Evolutionary conservation across 1,284 basidiomycete species (phyloP), one percentile per base, ranked within the genome.

Genomic region (Moniliophthora roreri): DNA sequence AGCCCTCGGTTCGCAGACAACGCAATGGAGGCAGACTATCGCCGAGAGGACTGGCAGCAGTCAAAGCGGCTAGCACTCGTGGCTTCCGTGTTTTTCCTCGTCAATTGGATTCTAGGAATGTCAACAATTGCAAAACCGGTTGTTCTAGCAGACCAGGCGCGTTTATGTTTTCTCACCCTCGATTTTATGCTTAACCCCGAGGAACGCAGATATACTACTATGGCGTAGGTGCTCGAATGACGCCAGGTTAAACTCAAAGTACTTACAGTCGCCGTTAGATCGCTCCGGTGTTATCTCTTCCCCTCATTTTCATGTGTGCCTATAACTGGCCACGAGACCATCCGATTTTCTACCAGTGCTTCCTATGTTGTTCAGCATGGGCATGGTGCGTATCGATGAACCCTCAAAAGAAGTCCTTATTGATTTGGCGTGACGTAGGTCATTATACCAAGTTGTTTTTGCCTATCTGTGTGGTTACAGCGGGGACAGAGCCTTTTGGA

Each of bases 51-150:
- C 11, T 68, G 66, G 64, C 48, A 51, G 2, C 58, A 64, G 18
- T 49, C 48, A 16, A 65, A 65, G 74, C 69, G 71, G 1, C 67
- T 82, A 15, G 79, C 80, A 2, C 52, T 85, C 20, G 82, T 79
- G 72, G 80, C 81, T 4, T 71, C 78, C 11, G 57, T 77, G 2
- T 87, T 84, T 62, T 75, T 83, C 56, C 65, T 86, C 44, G 60
- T 79, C 40, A 87, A 81, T 62, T 88, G 85, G 81, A 66, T 77
- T 3, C 66, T 85, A 34, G 76, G 73, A 3, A 63, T 72, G 13
- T 66, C 66, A 2, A 75, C 82, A 38, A 68, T 79, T 15, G 71
- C 75, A 2, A 60, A 58, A 13, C 82, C 84, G 1, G 58, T 77
- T 16, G 68, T 70, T 8, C 62, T 79, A 1, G 64, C 76, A 3